Conservation (phyloP, 2,329 filamentous ascomycete genomes). For the Lachnellula cervina region DNA sequence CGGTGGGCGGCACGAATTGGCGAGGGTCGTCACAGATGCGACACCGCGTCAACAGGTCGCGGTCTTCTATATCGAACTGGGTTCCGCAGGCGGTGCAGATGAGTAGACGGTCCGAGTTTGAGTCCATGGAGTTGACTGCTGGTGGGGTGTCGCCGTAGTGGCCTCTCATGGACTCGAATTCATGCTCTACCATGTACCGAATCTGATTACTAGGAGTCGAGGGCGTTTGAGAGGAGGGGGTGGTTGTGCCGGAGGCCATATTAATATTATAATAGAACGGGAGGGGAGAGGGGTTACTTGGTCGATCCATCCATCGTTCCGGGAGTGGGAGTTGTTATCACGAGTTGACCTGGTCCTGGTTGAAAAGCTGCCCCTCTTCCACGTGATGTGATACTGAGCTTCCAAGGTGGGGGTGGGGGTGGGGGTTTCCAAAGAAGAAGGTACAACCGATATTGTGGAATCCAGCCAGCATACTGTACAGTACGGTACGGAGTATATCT, state of each 20-base stretch:
- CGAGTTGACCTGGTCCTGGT: no score
- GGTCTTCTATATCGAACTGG: conserved; percentile 55
- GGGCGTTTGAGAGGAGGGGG: not conserved
- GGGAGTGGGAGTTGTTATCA: not conserved
- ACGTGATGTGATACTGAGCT: not conserved
- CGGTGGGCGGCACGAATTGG: conserved; percentile 60
- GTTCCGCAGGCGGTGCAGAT: conserved; percentile 68
- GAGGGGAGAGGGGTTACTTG: not conserved
- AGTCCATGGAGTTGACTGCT: conserved; percentile 7
- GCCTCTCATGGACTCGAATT: conserved; percentile 19
- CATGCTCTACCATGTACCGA: not conserved
- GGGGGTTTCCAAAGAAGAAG: conserved; percentile 12
- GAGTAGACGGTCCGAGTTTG: conserved; percentile 36
- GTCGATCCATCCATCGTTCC: not conserved
- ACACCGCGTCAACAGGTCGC: conserved; percentile 48
- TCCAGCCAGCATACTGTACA: conserved; percentile 6
- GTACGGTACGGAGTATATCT: not conserved
- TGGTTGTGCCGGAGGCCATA: not conserved
- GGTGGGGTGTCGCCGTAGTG: conserved; percentile 17
- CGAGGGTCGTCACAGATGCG: conserved; percentile 70
- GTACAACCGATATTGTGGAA: conserved; percentile 17
- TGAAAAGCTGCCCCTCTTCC: not conserved
- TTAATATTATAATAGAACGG: not conserved
- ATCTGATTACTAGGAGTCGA: not conserved
- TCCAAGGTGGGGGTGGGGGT: not conserved